Evolutionary conservation across 257 asterid species (phyloP), one percentile per base, ranked within the genome.

Genomic region (Plantago ovata): DNA sequence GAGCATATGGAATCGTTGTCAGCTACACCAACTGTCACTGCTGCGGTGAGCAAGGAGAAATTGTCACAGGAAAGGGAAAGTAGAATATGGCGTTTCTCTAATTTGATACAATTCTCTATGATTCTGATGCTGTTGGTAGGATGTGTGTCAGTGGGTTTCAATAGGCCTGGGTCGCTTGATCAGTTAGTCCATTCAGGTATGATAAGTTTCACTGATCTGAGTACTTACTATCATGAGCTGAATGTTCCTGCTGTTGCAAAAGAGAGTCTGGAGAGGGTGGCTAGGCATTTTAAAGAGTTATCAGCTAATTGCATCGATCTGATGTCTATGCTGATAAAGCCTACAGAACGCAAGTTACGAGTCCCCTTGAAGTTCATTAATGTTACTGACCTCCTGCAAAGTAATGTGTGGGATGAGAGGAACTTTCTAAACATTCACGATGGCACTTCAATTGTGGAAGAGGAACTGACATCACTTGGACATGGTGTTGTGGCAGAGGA

Each of bases 331-430:
- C 66, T 80, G 38, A 58, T 65, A 10, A 71, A 60, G 64, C 61
- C 62, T 18, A 59, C 80, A 1, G 53, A 67, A 58, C 77, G 65
- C 13, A 80, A 71, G 58, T 61, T 47, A n/a, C 52, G 33, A 46
- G 70, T 73, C 10, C 67, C 75, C 12, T 10, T 79, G 58, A 75
- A 80, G 53, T 92, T 72, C 63, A 40, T 66, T 64, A 86, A 89
- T 79, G 71, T 86, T 54, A 68, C 87, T 68, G 71, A 72, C 55
- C 58, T 72, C 55, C 58, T 72, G 33, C 76, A 68, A 61, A 66
- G 51, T 15, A 47, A 49, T 51, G 1, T 61, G 58, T 61, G 61
- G 78, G 51, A 64, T 20, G 64, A 56, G 7, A 74, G 38, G 7
- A 11, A 50, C 44, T 54, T 72, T 38, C 51, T 45, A 51, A 56